phyloP scores from a whole-genome alignment of 192 early-diverging fungal species.

The Podila horticola region DNA sequence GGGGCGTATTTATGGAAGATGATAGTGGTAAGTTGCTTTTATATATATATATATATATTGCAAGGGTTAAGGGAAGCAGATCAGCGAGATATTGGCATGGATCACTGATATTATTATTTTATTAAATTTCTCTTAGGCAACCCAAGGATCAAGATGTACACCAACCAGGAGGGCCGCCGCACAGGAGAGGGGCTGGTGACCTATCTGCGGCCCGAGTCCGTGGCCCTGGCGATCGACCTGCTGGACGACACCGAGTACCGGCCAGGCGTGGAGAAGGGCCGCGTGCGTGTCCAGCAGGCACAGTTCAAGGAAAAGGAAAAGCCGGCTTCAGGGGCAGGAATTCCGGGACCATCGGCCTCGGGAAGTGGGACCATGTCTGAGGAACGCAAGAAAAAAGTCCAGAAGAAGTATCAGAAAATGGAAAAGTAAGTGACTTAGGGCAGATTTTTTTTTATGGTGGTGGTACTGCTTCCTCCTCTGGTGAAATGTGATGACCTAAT shows the following conservation, averaged over 20 bases:
- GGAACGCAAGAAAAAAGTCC: conserved; percentile 66
- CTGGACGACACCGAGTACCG: conserved; percentile 90
- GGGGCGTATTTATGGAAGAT: conserved; percentile 86
- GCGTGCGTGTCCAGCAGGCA: conserved; percentile 82
- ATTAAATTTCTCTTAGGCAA: conserved; percentile 58
- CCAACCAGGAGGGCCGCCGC: conserved; percentile 66
- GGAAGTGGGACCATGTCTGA: conserved; percentile 22
- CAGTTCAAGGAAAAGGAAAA: conserved; percentile 81
- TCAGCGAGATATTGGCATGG: no score
- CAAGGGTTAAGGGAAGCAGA: no score
- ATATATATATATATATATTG: no score
- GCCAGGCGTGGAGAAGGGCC: conserved; percentile 62
- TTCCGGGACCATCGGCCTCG: conserved; percentile 18
- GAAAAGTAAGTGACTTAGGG: conserved; percentile 68
- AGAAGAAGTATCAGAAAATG: conserved; percentile 76
- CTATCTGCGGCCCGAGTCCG: conserved; percentile 92
- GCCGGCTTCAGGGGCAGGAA: conserved; percentile 32
- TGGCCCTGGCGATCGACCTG: conserved; percentile 84
- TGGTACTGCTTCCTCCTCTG: no score
- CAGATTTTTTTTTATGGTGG: no score
- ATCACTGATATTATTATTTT: background rate
- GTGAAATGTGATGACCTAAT: background rate
- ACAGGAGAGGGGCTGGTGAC: conserved; percentile 96
- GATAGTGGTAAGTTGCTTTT: conserved; percentile 32
- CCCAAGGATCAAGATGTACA: conserved; percentile 93